Base-by-base conservation (phyloP, 768 basidiomycete species). In the Tulasnella sp. region DNA sequence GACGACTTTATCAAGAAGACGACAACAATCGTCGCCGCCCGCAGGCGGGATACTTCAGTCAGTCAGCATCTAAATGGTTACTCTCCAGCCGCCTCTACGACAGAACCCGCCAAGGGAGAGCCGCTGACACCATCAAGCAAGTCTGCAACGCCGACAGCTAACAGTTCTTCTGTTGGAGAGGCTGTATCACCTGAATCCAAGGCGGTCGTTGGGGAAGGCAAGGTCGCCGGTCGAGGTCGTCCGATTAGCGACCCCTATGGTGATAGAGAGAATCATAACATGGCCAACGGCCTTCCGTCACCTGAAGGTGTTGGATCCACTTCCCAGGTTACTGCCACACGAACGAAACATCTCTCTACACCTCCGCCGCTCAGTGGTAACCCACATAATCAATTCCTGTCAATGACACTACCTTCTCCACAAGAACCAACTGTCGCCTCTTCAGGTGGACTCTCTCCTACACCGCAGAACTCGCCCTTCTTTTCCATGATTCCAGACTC, bases 1-100 rank as follows among this genome's bases (percentile, higher is more conserved):
- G 84, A 86, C 74, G 85, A 87, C 66, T 85, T 84, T 66, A 83
- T 83, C 11, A 65, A 38, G 26, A 51, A 62, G 41, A 7, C 34
- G 19, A 23, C 27, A 23, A 34, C 43, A 13, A 15, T 49, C 24
- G 44, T 27, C 21, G 34, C 32, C 38, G 32, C 23, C 17, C 24
- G 38, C 23, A 24, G 53, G 9, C 38, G 19, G 7, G 17, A 49
- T 21, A 23, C 26, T 43, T 29, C 34, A 44, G 5, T 32, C 45
- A 8, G 61, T 24, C 34, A 24, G 30, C 24, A 23, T 9, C 56
- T 24, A 17, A 29, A 26, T 32, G 49, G 38, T 21, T 15, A 27
- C 24, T 41, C 54, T 41, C 42, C 38, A 30, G 26, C 34, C 51
- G n/a, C 24, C 61, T 10, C 41, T 45, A 49, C 54, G 45, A 44